Evolutionary conservation across 2,329 filamentous ascomycete genomes (phyloP).

Genomic region (Phyllosticta citrichinensis): DNA sequence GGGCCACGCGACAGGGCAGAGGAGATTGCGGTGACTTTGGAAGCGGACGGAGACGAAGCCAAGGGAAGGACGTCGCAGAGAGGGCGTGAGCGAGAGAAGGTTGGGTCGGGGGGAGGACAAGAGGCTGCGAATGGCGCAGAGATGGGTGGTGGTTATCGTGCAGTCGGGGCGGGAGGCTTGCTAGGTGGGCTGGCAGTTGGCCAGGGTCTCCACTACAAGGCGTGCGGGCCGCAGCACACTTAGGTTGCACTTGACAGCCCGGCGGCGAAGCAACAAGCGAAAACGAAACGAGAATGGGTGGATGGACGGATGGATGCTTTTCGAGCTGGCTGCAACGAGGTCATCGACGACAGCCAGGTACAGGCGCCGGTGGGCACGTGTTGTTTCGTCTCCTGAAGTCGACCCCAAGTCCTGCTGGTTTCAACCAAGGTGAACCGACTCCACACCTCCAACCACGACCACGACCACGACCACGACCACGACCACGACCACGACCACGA

Average conservation of each 20-base stretch:
- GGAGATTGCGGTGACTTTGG: background rate
- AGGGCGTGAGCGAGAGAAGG: background rate
- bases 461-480: background rate
- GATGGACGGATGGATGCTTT: too few species aligned
- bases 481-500: background rate
- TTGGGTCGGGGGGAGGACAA: background rate
- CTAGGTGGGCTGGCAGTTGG: background rate
- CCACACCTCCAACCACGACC: background rate
- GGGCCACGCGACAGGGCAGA: constrained; percentile 3
- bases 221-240: too few species aligned
- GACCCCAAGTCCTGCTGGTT: background rate
- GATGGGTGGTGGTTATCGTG: constrained; percentile 9
- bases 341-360: too few species aligned
- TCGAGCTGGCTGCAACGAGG: too few species aligned
- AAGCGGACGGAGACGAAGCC: background rate
- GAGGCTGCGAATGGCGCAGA: constrained; percentile 1
- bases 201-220: background rate
- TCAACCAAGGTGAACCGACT: background rate
- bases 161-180: background rate
- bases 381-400: background rate
- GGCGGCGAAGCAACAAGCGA: too few species aligned
- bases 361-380: background rate
- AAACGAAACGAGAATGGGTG: too few species aligned
- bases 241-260: too few species aligned
- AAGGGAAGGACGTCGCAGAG: background rate